Evolutionary conservation across 139 green algal species (phyloP).

Genomic region (Volvox africanus): DNA sequence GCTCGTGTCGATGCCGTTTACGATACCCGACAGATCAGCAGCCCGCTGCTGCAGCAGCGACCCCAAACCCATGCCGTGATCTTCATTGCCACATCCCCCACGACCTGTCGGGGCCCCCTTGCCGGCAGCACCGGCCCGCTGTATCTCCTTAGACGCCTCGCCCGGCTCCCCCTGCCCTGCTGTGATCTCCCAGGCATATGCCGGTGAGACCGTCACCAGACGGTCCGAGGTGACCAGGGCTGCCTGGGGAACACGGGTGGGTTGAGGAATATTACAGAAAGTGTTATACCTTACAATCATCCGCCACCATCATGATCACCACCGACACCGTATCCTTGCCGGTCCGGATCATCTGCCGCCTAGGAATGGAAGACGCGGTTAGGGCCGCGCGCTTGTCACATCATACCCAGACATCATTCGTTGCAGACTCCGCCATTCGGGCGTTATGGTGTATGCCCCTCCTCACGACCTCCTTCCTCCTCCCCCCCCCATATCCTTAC

Average conservation of each 20-base stretch:
- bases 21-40: conserved; percentile 77
- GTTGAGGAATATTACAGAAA: too few species aligned
- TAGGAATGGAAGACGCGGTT: too few species aligned
- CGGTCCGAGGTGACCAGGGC: conserved; percentile 81
- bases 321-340: too few species aligned
- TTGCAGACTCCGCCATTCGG: too few species aligned
- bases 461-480: too few species aligned
- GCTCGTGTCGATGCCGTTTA: conserved; percentile 89
- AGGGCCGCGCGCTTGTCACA: too few species aligned
- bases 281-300: too few species aligned
- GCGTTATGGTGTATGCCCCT: too few species aligned
- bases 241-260: conserved; percentile 55
- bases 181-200: conserved; percentile 81
- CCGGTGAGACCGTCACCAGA: conserved; percentile 84
- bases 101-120: background rate
- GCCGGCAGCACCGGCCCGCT: background rate
- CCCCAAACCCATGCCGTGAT: conserved; percentile 72
- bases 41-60: conserved; percentile 64
- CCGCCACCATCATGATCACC: too few species aligned
- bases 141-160: background rate
- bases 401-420: too few species aligned
- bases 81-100: background rate
- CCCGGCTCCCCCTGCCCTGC: background rate
- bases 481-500: too few species aligned
- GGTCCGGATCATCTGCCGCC: too few species aligned